phyloP scores from a whole-genome alignment of 371 early-diverging fungal genomes.

The Mucor ambiguus region DNA sequence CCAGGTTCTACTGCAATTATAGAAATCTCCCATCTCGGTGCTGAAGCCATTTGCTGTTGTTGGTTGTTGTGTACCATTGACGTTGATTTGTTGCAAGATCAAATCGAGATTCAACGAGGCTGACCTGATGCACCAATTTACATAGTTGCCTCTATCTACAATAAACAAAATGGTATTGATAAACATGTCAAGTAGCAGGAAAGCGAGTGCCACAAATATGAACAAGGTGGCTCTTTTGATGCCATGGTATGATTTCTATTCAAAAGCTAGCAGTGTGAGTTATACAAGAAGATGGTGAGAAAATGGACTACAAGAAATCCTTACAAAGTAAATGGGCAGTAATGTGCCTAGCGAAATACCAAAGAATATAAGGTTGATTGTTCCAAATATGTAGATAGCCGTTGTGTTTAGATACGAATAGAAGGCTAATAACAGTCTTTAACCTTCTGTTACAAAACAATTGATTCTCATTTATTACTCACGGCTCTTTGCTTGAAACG shows the following conservation, averaged over 20 bases:
- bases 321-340: conserved; percentile 36
- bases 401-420: conserved; percentile 35
- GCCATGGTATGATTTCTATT: conserved; percentile 17
- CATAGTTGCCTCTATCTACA: conserved; percentile 26
- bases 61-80: background rate
- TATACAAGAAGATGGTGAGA: background rate
- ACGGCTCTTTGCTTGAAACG: conserved; percentile 51
- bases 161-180: conserved; percentile 41
- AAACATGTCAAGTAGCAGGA: conserved; percentile 32
- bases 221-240: conserved; percentile 21
- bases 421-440: conserved; percentile 35
- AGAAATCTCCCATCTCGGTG: conserved; percentile 31
- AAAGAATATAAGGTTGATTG: conserved; percentile 39
- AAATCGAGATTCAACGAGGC: conserved; percentile 17
- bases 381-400: conserved; percentile 44
- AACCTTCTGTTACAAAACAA: background rate
- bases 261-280: background rate
- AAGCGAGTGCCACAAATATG: conserved; percentile 23
- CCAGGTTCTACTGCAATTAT: conserved; percentile 48
- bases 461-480: conserved; percentile 18
- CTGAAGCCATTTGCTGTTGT: conserved; percentile 1
- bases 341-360: conserved; percentile 35
- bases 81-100: background rate
- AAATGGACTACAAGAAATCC: background rate
- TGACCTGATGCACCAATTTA: conserved; percentile 32